phyloP scores from a whole-genome alignment of 2,329 filamentous ascomycete species.

The Aspergillus alliaceus region DNA sequence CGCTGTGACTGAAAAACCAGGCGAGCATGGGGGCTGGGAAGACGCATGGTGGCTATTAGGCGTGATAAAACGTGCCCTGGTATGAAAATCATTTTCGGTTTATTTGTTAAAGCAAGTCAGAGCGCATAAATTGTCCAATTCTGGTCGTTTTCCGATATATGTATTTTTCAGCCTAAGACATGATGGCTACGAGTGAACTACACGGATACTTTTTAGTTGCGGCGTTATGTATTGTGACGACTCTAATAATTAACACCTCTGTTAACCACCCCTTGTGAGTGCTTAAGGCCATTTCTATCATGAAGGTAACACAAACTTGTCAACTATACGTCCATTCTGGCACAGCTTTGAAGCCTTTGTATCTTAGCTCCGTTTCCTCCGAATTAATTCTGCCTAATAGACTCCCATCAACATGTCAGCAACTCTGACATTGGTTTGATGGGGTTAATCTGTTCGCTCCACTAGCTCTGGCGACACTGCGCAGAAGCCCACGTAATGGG shows the following conservation, averaged over 20 bases:
- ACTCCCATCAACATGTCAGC: neutral
- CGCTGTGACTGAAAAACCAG: conserved; percentile 33
- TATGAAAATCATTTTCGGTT: conserved; percentile 16
- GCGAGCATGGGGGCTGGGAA: conserved; percentile 53
- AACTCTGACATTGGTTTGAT: neutral
- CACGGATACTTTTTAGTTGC: neutral
- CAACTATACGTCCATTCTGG: neutral
- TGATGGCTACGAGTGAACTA: neutral
- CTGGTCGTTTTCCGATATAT: neutral
- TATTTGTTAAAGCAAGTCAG: neutral
- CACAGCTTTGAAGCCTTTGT: neutral
- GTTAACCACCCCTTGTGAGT: neutral
- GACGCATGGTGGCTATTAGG: conserved; percentile 60
- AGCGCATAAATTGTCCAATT: neutral
- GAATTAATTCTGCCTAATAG: neutral
- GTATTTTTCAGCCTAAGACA: neutral
- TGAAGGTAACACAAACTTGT: neutral
- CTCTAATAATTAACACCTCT: neutral
- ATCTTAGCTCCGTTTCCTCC: neutral
- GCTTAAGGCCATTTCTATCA: neutral
- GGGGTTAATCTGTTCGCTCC: neutral
- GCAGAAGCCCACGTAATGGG: neutral
- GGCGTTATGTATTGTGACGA: neutral
- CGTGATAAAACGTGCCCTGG: conserved; percentile 45
- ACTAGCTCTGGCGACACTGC: neutral